A percentile compares a stretch with the other conserved stretches of the same genome.
These are phyloP conservation scores for Thielaviopsis euricoi DNA, from an alignment of 2,329 filamentous ascomycete genomes.

Conservation along the genomic window DNA sequence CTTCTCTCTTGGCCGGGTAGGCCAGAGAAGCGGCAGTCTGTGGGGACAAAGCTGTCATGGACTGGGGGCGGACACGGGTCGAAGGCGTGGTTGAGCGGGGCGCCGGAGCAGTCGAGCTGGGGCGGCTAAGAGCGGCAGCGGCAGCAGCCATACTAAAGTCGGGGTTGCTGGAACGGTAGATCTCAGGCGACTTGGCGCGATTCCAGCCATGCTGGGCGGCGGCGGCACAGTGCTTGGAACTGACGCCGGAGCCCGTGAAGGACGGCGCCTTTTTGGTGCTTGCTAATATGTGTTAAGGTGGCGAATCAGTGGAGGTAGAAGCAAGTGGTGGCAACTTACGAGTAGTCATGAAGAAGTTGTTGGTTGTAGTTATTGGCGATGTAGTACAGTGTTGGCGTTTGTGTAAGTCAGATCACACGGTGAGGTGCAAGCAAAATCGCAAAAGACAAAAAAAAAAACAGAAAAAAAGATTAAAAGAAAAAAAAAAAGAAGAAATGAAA, in stretches of 20 bases:
- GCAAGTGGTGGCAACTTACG: background rate
- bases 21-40: background rate
- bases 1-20: background rate
- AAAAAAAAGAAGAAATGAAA: background rate
- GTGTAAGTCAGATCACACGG: background rate
- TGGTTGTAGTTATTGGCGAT: background rate
- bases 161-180: conserved; percentile 31
- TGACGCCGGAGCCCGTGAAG: conserved; percentile 1
- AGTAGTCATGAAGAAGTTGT: background rate
- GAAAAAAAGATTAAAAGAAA: background rate
- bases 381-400: background rate
- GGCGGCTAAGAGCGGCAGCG: background rate
- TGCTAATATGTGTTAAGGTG: background rate
- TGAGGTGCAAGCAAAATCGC: background rate
- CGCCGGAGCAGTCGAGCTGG: background rate
- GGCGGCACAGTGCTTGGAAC: conserved; percentile 28
- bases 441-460: background rate
- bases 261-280: background rate
- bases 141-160: conserved; percentile 31
- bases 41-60: background rate
- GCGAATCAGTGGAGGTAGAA: background rate
- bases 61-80: background rate
- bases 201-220: conserved; percentile 57
- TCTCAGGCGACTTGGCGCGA: conserved; percentile 37
- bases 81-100: background rate